These are phyloP conservation scores for Nakaseomyces nivariensis DNA, from an alignment of 1,139 yeast genomes.

Conservation along the genomic window DNA sequence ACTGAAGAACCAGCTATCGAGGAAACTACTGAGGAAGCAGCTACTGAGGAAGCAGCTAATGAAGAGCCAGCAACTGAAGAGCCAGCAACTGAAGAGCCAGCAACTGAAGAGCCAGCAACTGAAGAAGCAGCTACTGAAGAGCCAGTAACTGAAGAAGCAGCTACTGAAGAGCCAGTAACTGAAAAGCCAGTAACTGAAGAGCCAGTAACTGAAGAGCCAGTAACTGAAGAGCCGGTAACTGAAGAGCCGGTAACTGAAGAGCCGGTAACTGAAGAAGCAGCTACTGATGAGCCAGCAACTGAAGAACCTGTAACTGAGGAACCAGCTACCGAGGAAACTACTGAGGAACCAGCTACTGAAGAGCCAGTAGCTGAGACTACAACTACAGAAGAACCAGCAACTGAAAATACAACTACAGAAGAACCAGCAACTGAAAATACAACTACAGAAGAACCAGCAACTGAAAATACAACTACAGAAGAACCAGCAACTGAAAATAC, in stretches of 20 bases:
- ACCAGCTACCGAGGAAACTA: slow-evolving; percentile 1
- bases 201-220: background rate
- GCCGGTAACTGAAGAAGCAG: slow-evolving; percentile 5
- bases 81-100: background rate
- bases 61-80: background rate
- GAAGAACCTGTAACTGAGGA: slow-evolving; percentile 1
- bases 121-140: slow-evolving; percentile 4
- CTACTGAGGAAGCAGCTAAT: background rate
- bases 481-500: background rate
- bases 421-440: background rate
- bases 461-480: no score
- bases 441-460: no score
- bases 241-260: background rate
- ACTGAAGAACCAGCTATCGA: background rate
- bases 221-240: slow-evolving; percentile 1
- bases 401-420: background rate
- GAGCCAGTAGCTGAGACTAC: background rate
- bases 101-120: slow-evolving; percentile 42
- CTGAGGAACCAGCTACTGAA: slow-evolving; percentile 4
- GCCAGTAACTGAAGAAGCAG: slow-evolving; percentile 3
- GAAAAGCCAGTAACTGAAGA: background rate
- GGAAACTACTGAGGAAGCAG: background rate
- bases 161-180: background rate
- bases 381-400: background rate
- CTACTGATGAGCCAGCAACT: slow-evolving; percentile 6